phyloP scores from a whole-genome alignment of 345 rosid species.

The Dimocarpus longan region DNA sequence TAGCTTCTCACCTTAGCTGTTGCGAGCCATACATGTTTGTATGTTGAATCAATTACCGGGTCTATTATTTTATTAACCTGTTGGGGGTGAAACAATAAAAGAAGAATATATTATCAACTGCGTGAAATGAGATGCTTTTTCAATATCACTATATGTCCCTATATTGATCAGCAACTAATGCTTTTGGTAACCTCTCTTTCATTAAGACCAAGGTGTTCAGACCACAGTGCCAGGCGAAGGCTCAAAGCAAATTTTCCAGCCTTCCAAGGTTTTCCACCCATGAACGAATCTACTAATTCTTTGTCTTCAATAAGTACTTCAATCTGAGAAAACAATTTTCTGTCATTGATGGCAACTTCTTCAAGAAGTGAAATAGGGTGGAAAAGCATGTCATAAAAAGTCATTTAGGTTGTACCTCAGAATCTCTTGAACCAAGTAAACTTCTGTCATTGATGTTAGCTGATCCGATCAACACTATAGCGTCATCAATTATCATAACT shows the following conservation, averaged over 20 bases:
- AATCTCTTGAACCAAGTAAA: constrained; percentile 97
- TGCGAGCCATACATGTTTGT: constrained; percentile 80
- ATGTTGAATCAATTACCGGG: constrained; percentile 84
- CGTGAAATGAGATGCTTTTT: constrained; percentile 1
- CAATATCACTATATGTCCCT: not conserved
- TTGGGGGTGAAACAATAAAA: constrained; percentile 18
- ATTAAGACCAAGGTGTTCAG: constrained; percentile 92
- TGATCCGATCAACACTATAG: constrained; percentile 74
- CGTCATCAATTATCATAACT: constrained; percentile 88
- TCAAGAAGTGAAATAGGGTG: not conserved
- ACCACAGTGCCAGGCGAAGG: constrained; percentile 94
- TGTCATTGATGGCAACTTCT: constrained; percentile 9
- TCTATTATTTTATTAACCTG: constrained; percentile 75
- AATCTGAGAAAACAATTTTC: constrained; percentile 53
- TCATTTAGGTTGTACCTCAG: constrained; percentile 68
- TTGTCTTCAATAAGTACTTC: constrained; percentile 89
- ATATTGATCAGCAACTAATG: not conserved
- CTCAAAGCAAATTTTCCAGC: constrained; percentile 86
- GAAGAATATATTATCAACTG: constrained; percentile 20
- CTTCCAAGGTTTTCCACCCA: constrained; percentile 96
- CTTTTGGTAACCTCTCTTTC: constrained; percentile 62
- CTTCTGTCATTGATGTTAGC: constrained; percentile 96
- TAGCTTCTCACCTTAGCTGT: constrained; percentile 75
- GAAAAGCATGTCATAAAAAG: not conserved
- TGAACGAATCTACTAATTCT: constrained; percentile 75